These are phyloP conservation scores for Erythrophleum ivorense DNA, from an alignment of 331 rosid species.

Conservation along the genomic window DNA sequence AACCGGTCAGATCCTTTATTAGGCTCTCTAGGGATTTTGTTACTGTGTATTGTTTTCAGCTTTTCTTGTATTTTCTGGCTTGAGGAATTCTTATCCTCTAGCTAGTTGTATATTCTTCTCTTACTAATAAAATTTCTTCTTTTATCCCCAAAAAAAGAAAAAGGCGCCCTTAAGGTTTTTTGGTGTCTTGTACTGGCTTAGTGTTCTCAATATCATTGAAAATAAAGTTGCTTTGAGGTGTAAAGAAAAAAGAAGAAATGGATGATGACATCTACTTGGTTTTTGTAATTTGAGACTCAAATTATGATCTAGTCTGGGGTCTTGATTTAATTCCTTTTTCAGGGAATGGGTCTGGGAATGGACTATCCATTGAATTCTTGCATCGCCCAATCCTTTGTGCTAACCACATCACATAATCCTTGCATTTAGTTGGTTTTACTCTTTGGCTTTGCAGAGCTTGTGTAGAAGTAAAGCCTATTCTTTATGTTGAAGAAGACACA, in stretches of 20 bases:
- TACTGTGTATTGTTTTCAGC: neutral
- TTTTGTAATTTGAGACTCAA: slow-evolving; percentile 14
- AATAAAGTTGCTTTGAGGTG: neutral
- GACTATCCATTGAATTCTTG: slow-evolving; percentile 18
- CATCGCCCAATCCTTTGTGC: neutral
- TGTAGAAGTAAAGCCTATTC: slow-evolving; percentile 90
- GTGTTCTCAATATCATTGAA: slow-evolving; percentile 29
- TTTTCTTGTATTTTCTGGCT: neutral
- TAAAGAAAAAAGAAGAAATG: slow-evolving; percentile 15
- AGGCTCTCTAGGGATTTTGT: neutral
- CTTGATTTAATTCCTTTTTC: neutral
- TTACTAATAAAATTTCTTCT: neutral
- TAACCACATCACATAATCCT: slow-evolving; percentile 14
- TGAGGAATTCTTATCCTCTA: neutral
- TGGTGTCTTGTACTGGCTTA: neutral
- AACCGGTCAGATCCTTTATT: neutral
- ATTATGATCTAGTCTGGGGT: neutral
- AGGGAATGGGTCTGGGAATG: slow-evolving; percentile 23
- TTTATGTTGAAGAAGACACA: slow-evolving; percentile 66
- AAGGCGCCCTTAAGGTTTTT: neutral
- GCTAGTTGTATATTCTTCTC: neutral
- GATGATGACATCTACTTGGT: slow-evolving; percentile 26
- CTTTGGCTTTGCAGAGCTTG: slow-evolving; percentile 63
- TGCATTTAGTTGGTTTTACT: slow-evolving; percentile 30
- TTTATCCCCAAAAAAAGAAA: neutral